These are phyloP conservation scores for Carallia brachiata DNA, from an alignment of 345 rosid genomes.

Conservation along the genomic window DNA sequence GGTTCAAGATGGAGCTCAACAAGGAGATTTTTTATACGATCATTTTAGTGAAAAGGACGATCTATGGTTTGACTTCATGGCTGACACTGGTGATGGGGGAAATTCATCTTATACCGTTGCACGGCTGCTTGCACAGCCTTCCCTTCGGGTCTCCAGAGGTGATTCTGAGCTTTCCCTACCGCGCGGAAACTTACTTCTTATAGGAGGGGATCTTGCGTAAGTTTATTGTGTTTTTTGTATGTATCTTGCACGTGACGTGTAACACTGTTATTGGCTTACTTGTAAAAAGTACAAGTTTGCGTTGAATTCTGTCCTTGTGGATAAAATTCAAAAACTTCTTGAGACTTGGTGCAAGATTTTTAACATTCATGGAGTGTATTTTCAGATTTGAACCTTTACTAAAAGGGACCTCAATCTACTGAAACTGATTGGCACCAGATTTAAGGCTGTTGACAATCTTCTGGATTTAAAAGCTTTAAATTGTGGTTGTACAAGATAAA, in stretches of 20 bases:
- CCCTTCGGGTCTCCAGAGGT: conserved; percentile 35
- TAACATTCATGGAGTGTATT: not conserved
- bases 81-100: conserved; percentile 99
- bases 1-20: conserved; percentile 46
- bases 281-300: not conserved
- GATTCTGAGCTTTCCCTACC: conserved; percentile 50
- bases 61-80: conserved; percentile 99
- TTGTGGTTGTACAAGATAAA: too few relatives aligned
- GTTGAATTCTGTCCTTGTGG: not conserved
- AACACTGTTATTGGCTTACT: conserved; percentile 1
- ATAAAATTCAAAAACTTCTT: not conserved
- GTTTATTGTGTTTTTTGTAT: conserved; percentile 31
- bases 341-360: not conserved
- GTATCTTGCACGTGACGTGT: not conserved
- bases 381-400: not conserved
- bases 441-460: too few relatives aligned
- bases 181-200: conserved; percentile 73
- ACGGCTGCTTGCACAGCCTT: conserved; percentile 88
- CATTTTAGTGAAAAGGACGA: conserved; percentile 72
- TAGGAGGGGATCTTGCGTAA: conserved; percentile 99
- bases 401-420: not conserved
- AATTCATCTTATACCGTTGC: conserved; percentile 89
- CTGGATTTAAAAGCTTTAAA: too few relatives aligned
- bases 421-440: not conserved
- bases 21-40: conserved; percentile 66